phyloP scores from a whole-genome alignment of 208 protist species.

The Wallacemonas rigidus region DNA sequence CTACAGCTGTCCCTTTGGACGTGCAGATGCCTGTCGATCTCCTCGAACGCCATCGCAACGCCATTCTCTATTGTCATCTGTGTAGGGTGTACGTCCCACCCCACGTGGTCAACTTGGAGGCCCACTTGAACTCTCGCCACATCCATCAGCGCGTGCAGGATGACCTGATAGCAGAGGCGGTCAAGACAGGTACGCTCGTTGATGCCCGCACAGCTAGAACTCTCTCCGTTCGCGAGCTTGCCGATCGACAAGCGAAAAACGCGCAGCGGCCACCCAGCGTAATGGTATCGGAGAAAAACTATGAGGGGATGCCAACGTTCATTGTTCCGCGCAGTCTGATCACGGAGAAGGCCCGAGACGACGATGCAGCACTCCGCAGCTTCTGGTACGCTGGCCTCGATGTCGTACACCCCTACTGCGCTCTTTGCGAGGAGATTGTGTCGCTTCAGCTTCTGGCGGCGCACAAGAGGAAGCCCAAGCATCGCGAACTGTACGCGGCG shows the following conservation, averaged over 20 bases:
- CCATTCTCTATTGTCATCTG: conserved; percentile 24
- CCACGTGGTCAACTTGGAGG: conserved; percentile 23
- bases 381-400: conserved; percentile 34
- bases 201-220: not conserved
- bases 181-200: conserved; percentile 8
- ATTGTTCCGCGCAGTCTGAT: conserved; percentile 23
- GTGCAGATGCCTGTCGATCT: conserved; percentile 23
- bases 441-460: conserved; percentile 25
- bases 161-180: conserved; percentile 11
- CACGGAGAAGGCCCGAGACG: conserved; percentile 16
- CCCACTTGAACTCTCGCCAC: conserved; percentile 20
- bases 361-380: conserved; percentile 4
- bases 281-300: conserved; percentile 24
- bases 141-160: conserved; percentile 14
- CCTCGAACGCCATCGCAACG: conserved; percentile 16
- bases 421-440: conserved; percentile 22
- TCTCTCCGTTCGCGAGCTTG: conserved; percentile 14
- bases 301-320: conserved; percentile 24
- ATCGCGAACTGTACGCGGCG: not conserved
- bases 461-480: conserved; percentile 23
- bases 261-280: conserved; percentile 23
- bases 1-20: conserved; percentile 4
- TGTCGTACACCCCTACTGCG: conserved; percentile 29
- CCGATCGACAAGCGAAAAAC: not conserved
- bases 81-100: conserved; percentile 28